Evolutionary conservation across 164 flowering plant genomes (phyloP), one percentile per base, ranked within the genome.

Genomic region (Nelumbo lutea): DNA sequence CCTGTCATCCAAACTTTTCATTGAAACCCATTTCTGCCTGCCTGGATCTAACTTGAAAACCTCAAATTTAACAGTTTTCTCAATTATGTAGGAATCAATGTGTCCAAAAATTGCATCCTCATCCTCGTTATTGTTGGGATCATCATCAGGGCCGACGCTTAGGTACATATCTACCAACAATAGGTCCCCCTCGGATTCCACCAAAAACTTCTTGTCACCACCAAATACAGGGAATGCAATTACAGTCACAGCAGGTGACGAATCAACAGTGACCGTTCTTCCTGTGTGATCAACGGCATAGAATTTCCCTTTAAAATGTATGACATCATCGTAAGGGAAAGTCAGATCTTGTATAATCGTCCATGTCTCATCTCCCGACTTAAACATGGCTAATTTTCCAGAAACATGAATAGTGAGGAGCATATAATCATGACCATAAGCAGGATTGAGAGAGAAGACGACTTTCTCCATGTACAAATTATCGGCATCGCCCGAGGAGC

Each of bases 181-280:
- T 65, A 88, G 68, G 15, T 85, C 85, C 5, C 89, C 89, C 43
- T 66, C 51, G 0, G 79, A 84, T 55, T 88, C 90, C 61, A 88
- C 91, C 72, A 91, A 81, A 64, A 64, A 81, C 81, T 89, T 85
- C 84, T 79, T 87, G 68, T 89, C 95, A 5, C 93, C 91, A 1
- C 90, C 87, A 78, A 76, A 85, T 11, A 82, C 82, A 5, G 85
- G 66, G 11, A 51, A n/a, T 1, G 86, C 90, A 61, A 78, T 77
- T 41, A 76, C 51, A 15, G 9, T 67, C 58, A 82, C 68, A 7
- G 9, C 65, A 9, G 64, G 65, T 59, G 59, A 41, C 46, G 68
- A 42, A 4, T 71, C 77, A 5, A 87, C 86, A 27, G 50, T 10
- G 9, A 73, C 47, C 51, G 78, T 61, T 68, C 87, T 72, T 42